Evolutionary conservation across 345 rosid species (phyloP).

Genomic region (Eutrema yunnanense): DNA sequence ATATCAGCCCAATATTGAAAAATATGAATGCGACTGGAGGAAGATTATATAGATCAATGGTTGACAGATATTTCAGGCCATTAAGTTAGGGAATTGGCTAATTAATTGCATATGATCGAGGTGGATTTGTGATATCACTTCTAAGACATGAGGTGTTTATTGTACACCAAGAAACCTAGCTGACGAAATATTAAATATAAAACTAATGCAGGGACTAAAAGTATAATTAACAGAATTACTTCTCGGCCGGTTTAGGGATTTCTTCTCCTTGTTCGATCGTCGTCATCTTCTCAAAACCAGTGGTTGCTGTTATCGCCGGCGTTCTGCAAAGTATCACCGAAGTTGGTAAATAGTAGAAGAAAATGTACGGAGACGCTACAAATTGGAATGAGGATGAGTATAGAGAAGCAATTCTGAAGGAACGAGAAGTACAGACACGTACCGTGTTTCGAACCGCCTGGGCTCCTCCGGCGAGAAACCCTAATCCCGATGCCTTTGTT

Average conservation of each 20-base stretch:
- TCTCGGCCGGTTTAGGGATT: neutral
- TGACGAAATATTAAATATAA: neutral
- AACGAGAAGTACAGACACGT: constrained; percentile 56
- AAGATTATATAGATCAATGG: too few species aligned
- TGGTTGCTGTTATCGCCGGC: constrained; percentile 7
- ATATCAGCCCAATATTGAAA: too few species aligned
- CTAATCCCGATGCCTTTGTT: constrained; percentile 53
- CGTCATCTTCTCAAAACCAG: neutral
- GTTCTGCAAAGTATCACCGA: neutral
- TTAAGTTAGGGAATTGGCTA: too few species aligned
- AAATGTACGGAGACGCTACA: constrained; percentile 64
- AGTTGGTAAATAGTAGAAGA: neutral
- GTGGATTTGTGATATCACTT: too few species aligned
- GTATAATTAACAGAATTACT: neutral
- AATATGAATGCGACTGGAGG: too few species aligned
- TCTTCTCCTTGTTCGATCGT: neutral
- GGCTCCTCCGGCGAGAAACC: constrained; percentile 52
- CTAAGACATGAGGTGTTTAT: neutral
- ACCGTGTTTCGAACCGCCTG: constrained; percentile 79
- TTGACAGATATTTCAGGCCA: too few species aligned
- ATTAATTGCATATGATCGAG: too few species aligned
- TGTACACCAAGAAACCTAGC: neutral
- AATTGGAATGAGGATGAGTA: constrained; percentile 77
- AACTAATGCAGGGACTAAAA: neutral
- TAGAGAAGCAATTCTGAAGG: constrained; percentile 60